These are phyloP conservation scores for Biscogniauxia marginata DNA, from an alignment of 2,329 filamentous ascomycete genomes.

Conservation along the genomic window DNA sequence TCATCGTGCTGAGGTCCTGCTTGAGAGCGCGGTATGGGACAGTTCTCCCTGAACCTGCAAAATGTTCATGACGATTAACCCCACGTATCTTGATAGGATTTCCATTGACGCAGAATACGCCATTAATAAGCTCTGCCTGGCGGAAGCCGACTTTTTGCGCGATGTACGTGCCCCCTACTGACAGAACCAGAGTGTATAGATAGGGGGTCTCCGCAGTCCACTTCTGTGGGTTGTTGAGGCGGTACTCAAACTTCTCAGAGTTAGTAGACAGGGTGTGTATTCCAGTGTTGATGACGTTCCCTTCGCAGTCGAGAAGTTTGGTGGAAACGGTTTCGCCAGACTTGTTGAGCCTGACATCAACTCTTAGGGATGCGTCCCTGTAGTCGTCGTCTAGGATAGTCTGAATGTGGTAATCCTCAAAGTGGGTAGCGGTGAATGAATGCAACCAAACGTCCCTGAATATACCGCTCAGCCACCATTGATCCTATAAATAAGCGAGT, in stretches of 20 bases:
- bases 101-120: constrained; percentile 64
- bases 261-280: constrained; percentile 32
- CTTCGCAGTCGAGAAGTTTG: constrained; percentile 38
- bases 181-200: constrained; percentile 52
- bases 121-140: constrained; percentile 57
- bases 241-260: constrained; percentile 37
- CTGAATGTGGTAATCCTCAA: constrained; percentile 56
- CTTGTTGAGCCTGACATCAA: constrained; percentile 46
- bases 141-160: constrained; percentile 63
- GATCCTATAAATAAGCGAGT: constrained; percentile 43
- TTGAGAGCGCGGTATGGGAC: constrained; percentile 61
- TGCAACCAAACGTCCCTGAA: constrained; percentile 69
- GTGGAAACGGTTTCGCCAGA: constrained; percentile 26
- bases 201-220: constrained; percentile 70
- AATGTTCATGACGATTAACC: constrained; percentile 70
- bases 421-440: constrained; percentile 54
- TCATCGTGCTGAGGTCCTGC: constrained; percentile 64
- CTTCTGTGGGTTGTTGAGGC: constrained; percentile 52
- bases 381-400: constrained; percentile 56
- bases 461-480: constrained; percentile 68
- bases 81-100: constrained; percentile 63
- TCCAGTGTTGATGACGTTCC: constrained; percentile 28
- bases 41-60: constrained; percentile 59
- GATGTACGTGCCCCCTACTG: constrained; percentile 39
- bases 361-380: constrained; percentile 48